These are phyloP conservation scores for Gonapodya prolifera DNA, from an alignment of 192 early-diverging fungal genomes.

Conservation along the genomic window DNA sequence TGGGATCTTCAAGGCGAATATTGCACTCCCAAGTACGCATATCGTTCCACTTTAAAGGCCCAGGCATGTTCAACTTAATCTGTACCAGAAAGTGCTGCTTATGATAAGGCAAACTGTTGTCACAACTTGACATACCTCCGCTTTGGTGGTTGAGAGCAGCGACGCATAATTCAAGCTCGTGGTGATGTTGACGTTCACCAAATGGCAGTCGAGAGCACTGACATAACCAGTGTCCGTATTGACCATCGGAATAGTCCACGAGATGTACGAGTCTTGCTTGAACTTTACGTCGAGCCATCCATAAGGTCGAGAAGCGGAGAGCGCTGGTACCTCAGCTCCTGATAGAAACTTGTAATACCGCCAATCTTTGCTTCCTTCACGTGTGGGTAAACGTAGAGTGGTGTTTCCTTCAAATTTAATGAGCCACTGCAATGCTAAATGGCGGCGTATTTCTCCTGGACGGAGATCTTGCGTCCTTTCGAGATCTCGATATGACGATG, in stretches of 20 bases:
- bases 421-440: slow-evolving; percentile 36
- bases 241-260: slow-evolving; percentile 46
- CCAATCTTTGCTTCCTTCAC: slow-evolving; percentile 67
- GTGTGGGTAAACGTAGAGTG: slow-evolving; percentile 45
- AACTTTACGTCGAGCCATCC: slow-evolving; percentile 60
- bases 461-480: slow-evolving; percentile 26
- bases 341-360: slow-evolving; percentile 28
- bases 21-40: slow-evolving; percentile 53
- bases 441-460: slow-evolving; percentile 42
- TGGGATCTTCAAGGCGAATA: slow-evolving; percentile 23
- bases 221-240: slow-evolving; percentile 36
- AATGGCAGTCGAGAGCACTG: slow-evolving; percentile 28
- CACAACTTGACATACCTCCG: slow-evolving; percentile 29
- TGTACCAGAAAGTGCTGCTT: slow-evolving; percentile 6
- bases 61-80: slow-evolving; percentile 39
- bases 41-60: slow-evolving; percentile 60
- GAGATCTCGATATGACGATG: slow-evolving; percentile 42
- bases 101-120: background rate
- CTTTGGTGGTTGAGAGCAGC: slow-evolving; percentile 29
- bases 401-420: slow-evolving; percentile 48
- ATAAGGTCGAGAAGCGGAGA: slow-evolving; percentile 34
- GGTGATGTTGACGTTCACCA: slow-evolving; percentile 31
- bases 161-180: slow-evolving; percentile 59
- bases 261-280: slow-evolving; percentile 27
- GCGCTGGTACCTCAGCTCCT: slow-evolving; percentile 12